phyloP scores from a whole-genome alignment of 164 flowering plant genomes.

The Sextonia rubra region DNA sequence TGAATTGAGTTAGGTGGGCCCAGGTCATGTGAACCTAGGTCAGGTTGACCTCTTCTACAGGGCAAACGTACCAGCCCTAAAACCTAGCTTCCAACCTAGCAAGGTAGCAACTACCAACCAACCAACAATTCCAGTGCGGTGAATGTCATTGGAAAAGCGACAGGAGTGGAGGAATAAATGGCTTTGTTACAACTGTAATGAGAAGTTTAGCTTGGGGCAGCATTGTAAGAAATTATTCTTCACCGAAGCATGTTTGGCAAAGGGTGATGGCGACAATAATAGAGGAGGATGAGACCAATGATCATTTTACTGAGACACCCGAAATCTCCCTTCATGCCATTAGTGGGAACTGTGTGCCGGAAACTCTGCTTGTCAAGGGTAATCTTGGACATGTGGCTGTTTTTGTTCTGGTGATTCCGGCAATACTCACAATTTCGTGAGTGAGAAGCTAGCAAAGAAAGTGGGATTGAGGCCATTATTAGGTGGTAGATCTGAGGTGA shows the following conservation, averaged over 20 bases:
- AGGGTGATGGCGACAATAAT: background rate
- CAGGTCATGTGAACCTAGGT: background rate
- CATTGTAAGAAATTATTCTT: background rate
- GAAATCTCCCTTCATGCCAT: background rate
- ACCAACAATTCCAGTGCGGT: too few relatives aligned
- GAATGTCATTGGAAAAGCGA: background rate
- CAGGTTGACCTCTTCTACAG: too few relatives aligned
- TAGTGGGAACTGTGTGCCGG: background rate
- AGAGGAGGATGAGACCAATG: background rate
- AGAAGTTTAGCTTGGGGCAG: background rate
- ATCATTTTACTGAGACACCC: too few relatives aligned
- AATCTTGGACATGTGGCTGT: too few relatives aligned
- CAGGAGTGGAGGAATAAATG: background rate
- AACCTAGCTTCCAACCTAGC: too few relatives aligned
- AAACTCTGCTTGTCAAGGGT: background rate
- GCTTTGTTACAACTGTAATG: background rate
- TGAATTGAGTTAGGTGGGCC: too few relatives aligned
- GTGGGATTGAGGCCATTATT: background rate
- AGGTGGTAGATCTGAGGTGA: background rate
- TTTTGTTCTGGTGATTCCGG: too few relatives aligned
- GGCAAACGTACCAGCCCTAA: too few relatives aligned
- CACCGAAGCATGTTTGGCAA: background rate
- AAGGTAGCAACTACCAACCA: too few relatives aligned
- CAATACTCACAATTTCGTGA: too few relatives aligned
- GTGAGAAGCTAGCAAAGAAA: too few relatives aligned